Evolutionary conservation across 2,329 filamentous ascomycete genomes (phyloP).

Genomic region (Verticillium zaregamsianum): DNA sequence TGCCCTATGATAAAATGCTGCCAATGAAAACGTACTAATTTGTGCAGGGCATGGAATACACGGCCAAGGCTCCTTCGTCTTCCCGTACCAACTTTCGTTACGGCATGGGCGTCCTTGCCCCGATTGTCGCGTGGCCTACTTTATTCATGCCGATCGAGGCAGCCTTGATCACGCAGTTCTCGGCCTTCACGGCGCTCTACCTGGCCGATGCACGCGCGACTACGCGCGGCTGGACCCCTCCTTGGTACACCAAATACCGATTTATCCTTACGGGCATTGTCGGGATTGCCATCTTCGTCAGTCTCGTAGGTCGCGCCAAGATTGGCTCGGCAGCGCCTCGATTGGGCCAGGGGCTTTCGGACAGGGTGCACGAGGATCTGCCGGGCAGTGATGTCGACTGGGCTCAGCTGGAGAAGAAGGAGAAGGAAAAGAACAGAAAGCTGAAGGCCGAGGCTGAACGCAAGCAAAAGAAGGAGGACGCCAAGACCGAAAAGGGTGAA

Average conservation of each 20-base stretch:
- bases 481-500: constrained; percentile 18
- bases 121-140: constrained; percentile 85
- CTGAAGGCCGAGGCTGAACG: constrained; percentile 35
- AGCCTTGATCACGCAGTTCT: constrained; percentile 80
- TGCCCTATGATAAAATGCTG: too few species aligned
- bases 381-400: constrained; percentile 36
- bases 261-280: constrained; percentile 91
- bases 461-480: constrained; percentile 24
- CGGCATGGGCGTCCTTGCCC: constrained; percentile 73
- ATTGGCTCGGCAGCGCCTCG: constrained; percentile 43
- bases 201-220: constrained; percentile 75
- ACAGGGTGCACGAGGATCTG: constrained; percentile 32
- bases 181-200: constrained; percentile 81
- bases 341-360: constrained; percentile 28
- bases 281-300: constrained; percentile 75
- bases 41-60: constrained; percentile 69
- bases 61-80: constrained; percentile 56
- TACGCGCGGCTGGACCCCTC: constrained; percentile 70
- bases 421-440: constrained; percentile 30
- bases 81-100: constrained; percentile 74
- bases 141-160: constrained; percentile 79
- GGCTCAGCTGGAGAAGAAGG: constrained; percentile 38
- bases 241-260: constrained; percentile 85
- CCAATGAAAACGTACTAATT: constrained; percentile 3
- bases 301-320: constrained; percentile 76